These are phyloP conservation scores for Ministeria vibrans DNA, from an alignment of 78 protist species.

Conservation along the genomic window DNA sequence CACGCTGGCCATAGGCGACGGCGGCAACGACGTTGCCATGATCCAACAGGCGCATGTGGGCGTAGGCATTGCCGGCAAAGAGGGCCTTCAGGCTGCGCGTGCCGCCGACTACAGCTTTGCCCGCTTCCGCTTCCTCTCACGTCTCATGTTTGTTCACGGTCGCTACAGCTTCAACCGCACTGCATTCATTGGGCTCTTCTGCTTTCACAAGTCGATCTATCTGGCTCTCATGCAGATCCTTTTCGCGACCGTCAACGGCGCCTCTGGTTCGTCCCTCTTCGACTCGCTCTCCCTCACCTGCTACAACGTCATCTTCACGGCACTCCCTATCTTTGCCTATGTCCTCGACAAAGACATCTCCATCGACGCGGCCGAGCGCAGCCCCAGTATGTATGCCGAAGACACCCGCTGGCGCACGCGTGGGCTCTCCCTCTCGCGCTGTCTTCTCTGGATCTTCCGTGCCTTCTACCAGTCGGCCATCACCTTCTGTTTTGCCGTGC, in stretches of 20 bases:
- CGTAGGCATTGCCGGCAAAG: constrained; percentile 81
- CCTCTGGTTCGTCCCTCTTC: constrained; percentile 59
- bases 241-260: constrained; percentile 25
- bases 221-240: constrained; percentile 59
- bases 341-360: constrained; percentile 53
- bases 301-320: constrained; percentile 61
- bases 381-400: constrained; percentile 21
- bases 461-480: constrained; percentile 44
- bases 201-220: constrained; percentile 76
- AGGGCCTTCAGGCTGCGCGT: constrained; percentile 83
- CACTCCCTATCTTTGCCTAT: constrained; percentile 48
- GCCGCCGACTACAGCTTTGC: constrained; percentile 70
- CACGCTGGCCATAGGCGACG: constrained; percentile 83
- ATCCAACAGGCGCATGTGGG: constrained; percentile 80
- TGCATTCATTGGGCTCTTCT: constrained; percentile 58
- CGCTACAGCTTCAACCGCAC: constrained; percentile 54
- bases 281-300: constrained; percentile 58
- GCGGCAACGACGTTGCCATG: constrained; percentile 90
- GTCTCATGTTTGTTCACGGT: constrained; percentile 80
- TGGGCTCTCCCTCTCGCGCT: constrained; percentile 6
- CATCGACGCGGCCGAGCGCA: constrained; percentile 9
- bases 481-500: constrained; percentile 14
- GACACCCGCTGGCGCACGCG: neutral
- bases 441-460: constrained; percentile 29
- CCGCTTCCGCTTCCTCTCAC: constrained; percentile 45